A percentile compares a stretch with the other conserved stretches of the same genome.
phyloP scores from a whole-genome alignment of 2,329 filamentous ascomycete species.

The Aspergillus aculeatinus region DNA sequence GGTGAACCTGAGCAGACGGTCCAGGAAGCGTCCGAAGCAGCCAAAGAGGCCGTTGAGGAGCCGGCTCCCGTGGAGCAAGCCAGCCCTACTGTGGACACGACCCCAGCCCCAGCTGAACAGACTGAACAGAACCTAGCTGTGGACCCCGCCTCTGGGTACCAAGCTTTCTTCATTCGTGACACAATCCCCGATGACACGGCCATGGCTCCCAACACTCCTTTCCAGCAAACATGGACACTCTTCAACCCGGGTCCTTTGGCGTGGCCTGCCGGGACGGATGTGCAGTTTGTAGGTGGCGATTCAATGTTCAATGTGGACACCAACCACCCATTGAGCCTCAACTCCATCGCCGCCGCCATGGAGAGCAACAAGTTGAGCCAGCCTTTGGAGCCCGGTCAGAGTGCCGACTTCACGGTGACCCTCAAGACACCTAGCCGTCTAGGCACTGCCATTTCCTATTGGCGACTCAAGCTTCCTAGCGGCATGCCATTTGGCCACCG shows the following conservation, averaged over 20 bases:
- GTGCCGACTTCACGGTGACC: slow-evolving; percentile 76
- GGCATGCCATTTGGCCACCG: slow-evolving; percentile 86
- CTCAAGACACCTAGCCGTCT: slow-evolving; percentile 76
- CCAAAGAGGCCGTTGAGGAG: too few species aligned
- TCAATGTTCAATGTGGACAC: slow-evolving; percentile 93
- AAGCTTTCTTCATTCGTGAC: slow-evolving; percentile 74
- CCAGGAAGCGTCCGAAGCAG: slow-evolving; percentile 8
- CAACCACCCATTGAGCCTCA: slow-evolving; percentile 72
- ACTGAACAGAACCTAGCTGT: slow-evolving; percentile 37
- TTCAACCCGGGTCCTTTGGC: slow-evolving; percentile 74
- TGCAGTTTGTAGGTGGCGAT: slow-evolving; percentile 90
- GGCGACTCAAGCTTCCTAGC: slow-evolving; percentile 81
- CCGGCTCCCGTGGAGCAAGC: slow-evolving; percentile 32
- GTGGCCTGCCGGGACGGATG: slow-evolving; percentile 87
- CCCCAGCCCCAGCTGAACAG: slow-evolving; percentile 16
- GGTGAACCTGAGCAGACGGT: slow-evolving; percentile 31
- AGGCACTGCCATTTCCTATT: slow-evolving; percentile 89
- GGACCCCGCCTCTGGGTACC: slow-evolving; percentile 31
- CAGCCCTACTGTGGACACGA: slow-evolving; percentile 34
- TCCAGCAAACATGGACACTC: slow-evolving; percentile 89
- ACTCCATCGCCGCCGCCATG: slow-evolving; percentile 72
- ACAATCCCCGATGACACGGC: slow-evolving; percentile 74
- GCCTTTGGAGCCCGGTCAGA: slow-evolving; percentile 69
- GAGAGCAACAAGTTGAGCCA: slow-evolving; percentile 76
- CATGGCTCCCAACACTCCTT: slow-evolving; percentile 68